These are phyloP conservation scores for Lodderomyces margitis DNA, from an alignment of 1,139 yeast species.

Conservation along the genomic window DNA sequence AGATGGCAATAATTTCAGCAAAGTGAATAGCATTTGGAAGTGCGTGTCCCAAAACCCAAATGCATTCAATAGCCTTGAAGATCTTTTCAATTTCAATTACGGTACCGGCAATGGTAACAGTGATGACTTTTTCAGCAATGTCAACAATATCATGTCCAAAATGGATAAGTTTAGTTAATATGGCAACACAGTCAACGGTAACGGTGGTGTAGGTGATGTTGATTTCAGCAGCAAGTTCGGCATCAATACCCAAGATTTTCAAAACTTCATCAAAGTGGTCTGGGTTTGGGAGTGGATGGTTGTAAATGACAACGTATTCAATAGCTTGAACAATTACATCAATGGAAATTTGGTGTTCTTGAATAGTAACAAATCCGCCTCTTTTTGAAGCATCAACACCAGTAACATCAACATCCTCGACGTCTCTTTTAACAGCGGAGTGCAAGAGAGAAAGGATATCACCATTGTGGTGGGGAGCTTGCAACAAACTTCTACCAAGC, in stretches of 20 bases:
- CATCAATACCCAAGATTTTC: slow-evolving; percentile 1
- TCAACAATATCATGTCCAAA: not conserved
- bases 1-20: not conserved
- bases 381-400: slow-evolving; percentile 5
- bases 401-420: not conserved
- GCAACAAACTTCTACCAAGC: slow-evolving; percentile 6
- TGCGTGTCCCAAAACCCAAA: not conserved
- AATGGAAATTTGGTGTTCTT: not conserved
- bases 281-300: slow-evolving; percentile 1
- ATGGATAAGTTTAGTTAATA: not conserved
- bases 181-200: not conserved
- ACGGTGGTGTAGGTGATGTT: not conserved
- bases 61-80: not conserved
- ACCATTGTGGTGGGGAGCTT: slow-evolving; percentile 4
- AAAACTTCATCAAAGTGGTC: not conserved
- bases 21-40: not conserved
- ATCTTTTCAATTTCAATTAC: slow-evolving; percentile 7
- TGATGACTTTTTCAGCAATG: slow-evolving; percentile 4
- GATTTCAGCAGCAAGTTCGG: not conserved
- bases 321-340: slow-evolving; percentile 3
- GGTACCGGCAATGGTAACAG: slow-evolving; percentile 8
- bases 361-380: slow-evolving; percentile 3
- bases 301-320: slow-evolving; percentile 3
- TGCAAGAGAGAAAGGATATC: not conserved
- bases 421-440: slow-evolving; percentile 1